Evolutionary conservation across 2,329 filamentous ascomycete genomes (phyloP), one percentile per base, ranked within the genome.

Genomic region (Berkeleyomyces rouxiae): DNA sequence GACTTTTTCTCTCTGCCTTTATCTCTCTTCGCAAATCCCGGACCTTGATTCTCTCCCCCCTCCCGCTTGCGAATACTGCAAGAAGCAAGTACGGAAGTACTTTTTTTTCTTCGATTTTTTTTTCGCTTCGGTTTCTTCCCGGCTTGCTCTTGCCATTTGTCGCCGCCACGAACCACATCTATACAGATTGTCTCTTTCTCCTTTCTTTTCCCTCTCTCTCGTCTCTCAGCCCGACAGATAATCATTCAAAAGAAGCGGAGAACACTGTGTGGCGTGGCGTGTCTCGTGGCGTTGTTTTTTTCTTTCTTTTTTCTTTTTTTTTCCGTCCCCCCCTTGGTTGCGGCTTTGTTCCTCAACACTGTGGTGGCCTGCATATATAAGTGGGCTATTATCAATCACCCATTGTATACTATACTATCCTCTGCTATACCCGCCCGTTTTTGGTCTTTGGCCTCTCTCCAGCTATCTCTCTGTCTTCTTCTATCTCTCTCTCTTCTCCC

Each of bases 331-430:
- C 23, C 23, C 37, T 47, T 59, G 16, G 23, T 33, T 55, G 51
- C 51, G 5, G 51, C 51, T 55, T 55, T 46, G 23, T 59, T 37
- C 23, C 33, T 46, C 33, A 40, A 59, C 40, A 44, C 40, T 47
- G 58, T 44, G 33, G 23, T 23, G 11, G 51, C 51, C 51, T 55
- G 51, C 51, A 55, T 55, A 55, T 55, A 55, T 55, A 55, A 55
- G 51, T 55, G 33, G 51, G 51, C 33, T 55, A 55, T 37, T 55
- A 55, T 39, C n/a, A 55, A 36, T 51, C 47, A 10, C 36, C 11
- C 33, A 55, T 13, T 55, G 39, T 16, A 55, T 36, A 36, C 49
- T 37, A 36, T 55, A 23, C 16, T 13, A 10, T n/a, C 16, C 36
- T 13, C 37, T 11, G 13, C 36, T 37, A 37, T 55, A 31, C 51